Base-by-base conservation (phyloP, 768 basidiomycete species). In the Termitomyces sp. region DNA sequence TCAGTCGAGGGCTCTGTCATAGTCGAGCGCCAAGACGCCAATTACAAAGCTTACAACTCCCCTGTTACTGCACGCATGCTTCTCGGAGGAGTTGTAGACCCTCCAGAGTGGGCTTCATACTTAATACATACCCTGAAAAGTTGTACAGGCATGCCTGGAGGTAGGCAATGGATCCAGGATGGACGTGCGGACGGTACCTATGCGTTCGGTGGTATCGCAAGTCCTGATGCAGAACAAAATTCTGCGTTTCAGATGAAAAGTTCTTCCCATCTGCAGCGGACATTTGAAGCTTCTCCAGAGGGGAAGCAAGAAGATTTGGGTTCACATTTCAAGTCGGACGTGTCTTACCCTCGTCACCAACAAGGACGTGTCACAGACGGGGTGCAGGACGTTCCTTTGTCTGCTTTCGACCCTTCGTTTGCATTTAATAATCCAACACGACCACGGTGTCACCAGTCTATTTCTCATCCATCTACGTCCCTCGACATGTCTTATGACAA, bases 21-120 rank as follows among this genome's bases (percentile, higher is more conserved):
- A 58, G 81, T 97, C 16, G 96, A 97, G 71, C 84, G 96, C 39
- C 90, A 94, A 66, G 96, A 99, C 70, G 92, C 94, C 9, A 98
- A 97, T 67, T 76, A 83, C 1, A 78, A 86, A 50, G 95, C 95
- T 2, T 97, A 97, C 66, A 68, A 73, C 29, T 80, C 83, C 2
- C 80, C 87, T 54, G 90, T 94, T 18, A 85, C 87, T 1, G 87
- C 79, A 2, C 88, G 87, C 68, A 80, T 87, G 68, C 82, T 99
- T 26, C 84, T 99, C 16, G 87, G 84, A 39, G 96, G 96, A 6
- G 69, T 69, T 10, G 73, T 97, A 44, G 79, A 84, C 13, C 79
- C 85, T 5, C 96, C 94, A 0, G 72, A 79, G 2, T 98, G 92
- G 91, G 87, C 94, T 1, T 70, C 77, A n/a, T 68, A 77, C 2